These are phyloP conservation scores for Cryptomeria japonica DNA, from an alignment of 75 land plant genomes.

Conservation along the genomic window DNA sequence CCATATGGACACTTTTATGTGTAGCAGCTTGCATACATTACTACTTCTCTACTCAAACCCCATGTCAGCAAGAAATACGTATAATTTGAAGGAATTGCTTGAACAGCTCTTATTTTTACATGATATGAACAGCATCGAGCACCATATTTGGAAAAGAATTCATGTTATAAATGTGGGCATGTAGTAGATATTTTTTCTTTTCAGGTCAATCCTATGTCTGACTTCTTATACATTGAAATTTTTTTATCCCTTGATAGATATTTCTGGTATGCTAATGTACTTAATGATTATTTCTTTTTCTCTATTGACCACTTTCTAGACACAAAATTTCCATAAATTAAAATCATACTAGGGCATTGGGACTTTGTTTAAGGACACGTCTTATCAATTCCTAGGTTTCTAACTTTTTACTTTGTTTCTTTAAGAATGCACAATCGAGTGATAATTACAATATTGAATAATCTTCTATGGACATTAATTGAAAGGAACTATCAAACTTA, in stretches of 20 bases:
- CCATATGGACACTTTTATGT: too few relatives aligned
- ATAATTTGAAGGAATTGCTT: too few relatives aligned
- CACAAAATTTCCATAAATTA: neutral
- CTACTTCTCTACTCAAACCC: too few relatives aligned
- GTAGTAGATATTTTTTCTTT: neutral
- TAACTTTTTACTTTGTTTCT: neutral
- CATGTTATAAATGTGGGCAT: too few relatives aligned
- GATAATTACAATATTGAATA: neutral
- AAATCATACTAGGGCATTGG: neutral
- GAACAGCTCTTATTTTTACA: too few relatives aligned
- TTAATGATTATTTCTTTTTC: neutral
- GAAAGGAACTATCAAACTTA: neutral
- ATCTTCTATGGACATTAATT: neutral
- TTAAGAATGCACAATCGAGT: neutral
- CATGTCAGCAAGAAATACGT: too few relatives aligned
- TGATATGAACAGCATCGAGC: too few relatives aligned
- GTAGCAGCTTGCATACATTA: too few relatives aligned
- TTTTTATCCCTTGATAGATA: neutral
- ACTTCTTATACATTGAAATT: neutral
- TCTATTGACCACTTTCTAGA: neutral
- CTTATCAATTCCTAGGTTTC: neutral
- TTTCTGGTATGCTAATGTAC: neutral
- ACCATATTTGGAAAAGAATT: too few relatives aligned
- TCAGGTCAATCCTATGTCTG: neutral
- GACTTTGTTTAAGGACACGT: neutral